Evolutionary conservation across 1,284 basidiomycete genomes (phyloP).

Genomic region (Psilocybe mexicana): DNA sequence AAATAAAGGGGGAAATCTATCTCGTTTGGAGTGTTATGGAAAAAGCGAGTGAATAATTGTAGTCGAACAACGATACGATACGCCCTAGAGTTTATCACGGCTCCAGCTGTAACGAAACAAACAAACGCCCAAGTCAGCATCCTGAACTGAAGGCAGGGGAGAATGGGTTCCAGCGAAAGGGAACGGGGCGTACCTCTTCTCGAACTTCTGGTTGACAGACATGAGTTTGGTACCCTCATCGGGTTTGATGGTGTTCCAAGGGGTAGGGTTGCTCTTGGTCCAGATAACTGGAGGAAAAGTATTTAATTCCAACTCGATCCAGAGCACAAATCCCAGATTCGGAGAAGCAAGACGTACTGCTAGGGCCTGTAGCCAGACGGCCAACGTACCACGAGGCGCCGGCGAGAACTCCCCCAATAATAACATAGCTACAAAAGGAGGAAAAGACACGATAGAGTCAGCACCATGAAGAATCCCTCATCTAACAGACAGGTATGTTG

Average conservation of each 20-base stretch:
- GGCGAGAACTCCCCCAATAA: slow-evolving; percentile 63
- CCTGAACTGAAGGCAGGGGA: background rate
- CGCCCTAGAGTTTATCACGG: slow-evolving; percentile 62
- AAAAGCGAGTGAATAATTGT: slow-evolving; percentile 1
- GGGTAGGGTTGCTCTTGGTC: slow-evolving; percentile 78
- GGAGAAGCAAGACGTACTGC: slow-evolving; percentile 44
- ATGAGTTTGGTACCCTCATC: slow-evolving; percentile 72
- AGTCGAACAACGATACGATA: background rate
- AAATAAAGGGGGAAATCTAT: background rate
- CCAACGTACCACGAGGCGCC: slow-evolving; percentile 74
- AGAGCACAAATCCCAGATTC: background rate
- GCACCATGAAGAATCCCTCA: background rate
- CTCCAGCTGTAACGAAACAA: slow-evolving; percentile 53
- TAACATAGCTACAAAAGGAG: slow-evolving; percentile 54
- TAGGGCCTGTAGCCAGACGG: slow-evolving; percentile 71
- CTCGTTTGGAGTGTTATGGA: slow-evolving; percentile 1
- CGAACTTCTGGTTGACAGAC: slow-evolving; percentile 69
- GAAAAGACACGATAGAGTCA: background rate
- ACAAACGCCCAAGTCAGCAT: background rate
- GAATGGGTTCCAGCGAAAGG: background rate
- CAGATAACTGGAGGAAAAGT: slow-evolving; percentile 60
- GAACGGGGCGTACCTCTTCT: slow-evolving; percentile 54
- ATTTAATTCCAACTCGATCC: background rate
- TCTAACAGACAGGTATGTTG: background rate
- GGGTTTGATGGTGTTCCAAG: slow-evolving; percentile 76